These are phyloP conservation scores for Aphanomyces euteiches DNA, from an alignment of 352 stramenopile genomes.

Conservation along the genomic window DNA sequence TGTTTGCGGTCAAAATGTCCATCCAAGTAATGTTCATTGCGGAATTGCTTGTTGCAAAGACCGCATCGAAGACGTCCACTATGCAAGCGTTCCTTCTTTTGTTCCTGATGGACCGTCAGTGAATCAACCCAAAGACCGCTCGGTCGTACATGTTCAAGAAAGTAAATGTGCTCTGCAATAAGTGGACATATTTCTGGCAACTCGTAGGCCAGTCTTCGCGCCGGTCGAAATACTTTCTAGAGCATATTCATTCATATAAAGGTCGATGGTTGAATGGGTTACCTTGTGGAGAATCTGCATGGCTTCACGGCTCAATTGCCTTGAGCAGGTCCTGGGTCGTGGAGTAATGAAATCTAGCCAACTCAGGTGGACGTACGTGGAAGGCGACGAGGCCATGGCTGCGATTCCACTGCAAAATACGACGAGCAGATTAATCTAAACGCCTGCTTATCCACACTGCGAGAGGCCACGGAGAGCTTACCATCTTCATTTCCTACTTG, in stretches of 20 bases:
- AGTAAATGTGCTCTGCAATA: conserved; percentile 13
- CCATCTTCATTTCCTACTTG: too few species aligned
- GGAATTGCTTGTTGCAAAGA: conserved; percentile 28
- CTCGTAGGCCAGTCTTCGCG: not conserved
- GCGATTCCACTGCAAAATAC: too few species aligned
- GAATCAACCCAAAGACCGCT: not conserved
- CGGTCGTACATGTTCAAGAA: conserved; percentile 13
- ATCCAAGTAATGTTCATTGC: conserved; percentile 21
- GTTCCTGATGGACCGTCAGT: conserved; percentile 3
- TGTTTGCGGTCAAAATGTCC: conserved; percentile 21
- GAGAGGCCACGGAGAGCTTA: too few species aligned
- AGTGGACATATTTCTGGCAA: conserved; percentile 18
- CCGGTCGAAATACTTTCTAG: conserved; percentile 25
- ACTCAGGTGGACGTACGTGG: not conserved
- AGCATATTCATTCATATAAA: not conserved
- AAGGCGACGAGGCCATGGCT: not conserved
- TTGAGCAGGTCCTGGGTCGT: conserved; percentile 9
- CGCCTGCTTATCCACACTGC: too few species aligned
- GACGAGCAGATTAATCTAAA: too few species aligned
- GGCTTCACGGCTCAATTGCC: conserved; percentile 28
- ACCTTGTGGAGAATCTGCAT: conserved; percentile 25
- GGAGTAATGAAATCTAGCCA: not conserved
- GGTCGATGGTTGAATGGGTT: not conserved
- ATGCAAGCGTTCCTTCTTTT: conserved; percentile 17
- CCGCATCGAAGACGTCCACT: conserved; percentile 17